Base-by-base conservation (phyloP, 306 rosid genomes). In the Senna siamea region DNA sequence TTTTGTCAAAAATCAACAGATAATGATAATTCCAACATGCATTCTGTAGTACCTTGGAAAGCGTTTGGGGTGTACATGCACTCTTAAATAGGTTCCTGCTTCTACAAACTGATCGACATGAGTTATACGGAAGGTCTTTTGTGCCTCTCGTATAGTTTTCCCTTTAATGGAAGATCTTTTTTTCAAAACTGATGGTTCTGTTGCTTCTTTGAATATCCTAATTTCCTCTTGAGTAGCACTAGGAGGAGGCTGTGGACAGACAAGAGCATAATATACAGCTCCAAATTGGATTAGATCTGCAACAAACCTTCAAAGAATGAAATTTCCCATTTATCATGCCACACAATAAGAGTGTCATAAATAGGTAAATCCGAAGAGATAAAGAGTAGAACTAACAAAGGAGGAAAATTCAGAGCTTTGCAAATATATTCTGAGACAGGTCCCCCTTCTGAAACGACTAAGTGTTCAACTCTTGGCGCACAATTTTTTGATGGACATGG, bases 201-300 rank as follows among this genome's bases (percentile, higher is more conserved):
- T 89, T 62, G 77, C 89, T 80, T 84, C 69, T 68, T 84, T 76
- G 82, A 79, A 94, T 73, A 84, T 51, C 78, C 86, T 85, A 65
- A 94, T 54, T 74, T 94, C 83, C 88, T 92, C 95, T 0, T 78
- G 82, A 35, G 99, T 87, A 43, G 99, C 99, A 73, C 48, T 89
- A 77, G 95, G 91, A 75, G 97, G 95, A 60, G 99, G 99, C 78
- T 55, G 59, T 7, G 96, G 96, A 78, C 95, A 89, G 11, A 92
- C 99, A 52, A 94, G 93, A 73, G 99, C 97, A 69, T 83, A 89
- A 85, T 87, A 69, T 14, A 94, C 95, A 76, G 95, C 96, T 76
- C 97, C 99, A 23, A 94, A 94, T 72, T 85, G 90, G 43, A 94
- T 87, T 69, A 88, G 83, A 80, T 94, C 97, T 60, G 90, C 84